A percentile compares a stretch with the other conserved stretches of the same genome.
Conservation (phyloP, 768 basidiomycete species). For the Lactifluus subvellereus region DNA sequence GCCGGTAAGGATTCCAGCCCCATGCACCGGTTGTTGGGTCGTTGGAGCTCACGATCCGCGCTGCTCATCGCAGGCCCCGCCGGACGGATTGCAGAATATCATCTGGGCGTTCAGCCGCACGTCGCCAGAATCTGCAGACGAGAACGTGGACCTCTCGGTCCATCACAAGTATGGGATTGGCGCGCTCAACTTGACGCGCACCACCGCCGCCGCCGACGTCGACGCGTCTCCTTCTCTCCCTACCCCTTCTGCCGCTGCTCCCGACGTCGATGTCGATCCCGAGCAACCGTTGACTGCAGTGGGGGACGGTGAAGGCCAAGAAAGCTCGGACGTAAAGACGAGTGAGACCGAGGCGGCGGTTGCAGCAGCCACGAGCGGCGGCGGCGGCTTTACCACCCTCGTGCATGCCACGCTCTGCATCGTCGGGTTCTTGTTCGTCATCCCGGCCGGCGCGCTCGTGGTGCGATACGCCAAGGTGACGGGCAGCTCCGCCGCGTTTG, state of each 20-base stretch:
- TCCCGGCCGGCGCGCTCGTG: conserved; percentile 53
- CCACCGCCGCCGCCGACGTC: conserved; percentile 29
- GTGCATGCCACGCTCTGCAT: conserved; percentile 48
- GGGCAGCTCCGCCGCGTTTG: conserved; percentile 42
- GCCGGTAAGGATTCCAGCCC: conserved; percentile 22
- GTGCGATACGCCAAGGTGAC: conserved; percentile 45
- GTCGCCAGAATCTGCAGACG: conserved; percentile 43
- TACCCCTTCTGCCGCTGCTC: not conserved
- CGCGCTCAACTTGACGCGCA: conserved; percentile 42
- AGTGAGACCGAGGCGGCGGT: not conserved
- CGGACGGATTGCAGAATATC: conserved; percentile 37
- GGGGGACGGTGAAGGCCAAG: not conserved
- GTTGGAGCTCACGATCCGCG: not conserved
- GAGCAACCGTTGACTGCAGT: not conserved
- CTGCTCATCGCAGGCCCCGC: conserved; percentile 37
- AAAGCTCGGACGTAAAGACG: not conserved
- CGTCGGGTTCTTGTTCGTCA: conserved; percentile 49
- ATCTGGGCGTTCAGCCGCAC: conserved; percentile 56
- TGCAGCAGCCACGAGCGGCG: not conserved
- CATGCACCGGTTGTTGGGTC: not conserved
- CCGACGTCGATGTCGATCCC: not conserved
- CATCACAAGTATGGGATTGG: conserved; percentile 43
- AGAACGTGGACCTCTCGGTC: conserved; percentile 41
- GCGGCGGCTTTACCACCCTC: conserved; percentile 34
- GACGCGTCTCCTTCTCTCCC: not conserved